Conservation (phyloP, 768 basidiomycete species). For the Cystobasidium onofrii region DNA sequence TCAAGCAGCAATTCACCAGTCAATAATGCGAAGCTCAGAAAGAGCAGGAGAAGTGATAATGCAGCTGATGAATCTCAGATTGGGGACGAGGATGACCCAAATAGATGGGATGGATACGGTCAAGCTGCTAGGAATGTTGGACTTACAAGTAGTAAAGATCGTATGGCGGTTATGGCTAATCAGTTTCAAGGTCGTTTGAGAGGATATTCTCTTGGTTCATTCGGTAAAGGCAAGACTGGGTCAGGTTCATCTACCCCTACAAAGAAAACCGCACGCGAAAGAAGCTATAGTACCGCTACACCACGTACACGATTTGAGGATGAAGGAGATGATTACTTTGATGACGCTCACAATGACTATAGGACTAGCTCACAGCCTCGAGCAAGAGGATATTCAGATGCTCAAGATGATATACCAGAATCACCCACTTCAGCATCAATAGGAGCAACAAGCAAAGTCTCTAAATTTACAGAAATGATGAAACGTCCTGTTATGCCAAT, state of each 20-base stretch:
- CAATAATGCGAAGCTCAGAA: neutral
- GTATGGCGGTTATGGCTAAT: neutral
- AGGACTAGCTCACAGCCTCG: neutral
- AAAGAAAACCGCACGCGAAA: neutral
- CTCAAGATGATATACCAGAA: neutral
- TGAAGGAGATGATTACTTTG: slow-evolving; percentile 7
- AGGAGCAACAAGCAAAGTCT: neutral
- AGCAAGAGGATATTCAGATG: neutral
- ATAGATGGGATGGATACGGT: neutral
- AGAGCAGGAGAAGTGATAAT: neutral
- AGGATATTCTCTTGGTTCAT: slow-evolving; percentile 22
- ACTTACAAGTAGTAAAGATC: slow-evolving; percentile 1
- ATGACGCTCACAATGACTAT: slow-evolving; percentile 5
- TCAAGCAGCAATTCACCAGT: neutral
- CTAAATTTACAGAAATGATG: slow-evolving; percentile 18
- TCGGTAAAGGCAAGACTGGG: neutral
- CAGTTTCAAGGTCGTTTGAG: slow-evolving; percentile 17
- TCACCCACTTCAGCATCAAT: neutral
- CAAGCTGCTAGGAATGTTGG: neutral
- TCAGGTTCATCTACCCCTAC: neutral
- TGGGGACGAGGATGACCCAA: neutral
- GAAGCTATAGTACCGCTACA: slow-evolving; percentile 15
- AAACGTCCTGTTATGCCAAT: slow-evolving; percentile 22
- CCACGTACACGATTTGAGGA: neutral
- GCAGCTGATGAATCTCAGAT: neutral